A percentile compares a stretch with the other conserved stretches of the same genome.
phyloP scores from a whole-genome alignment of 2,329 filamentous ascomycete genomes.

The Pseudogymnoascus verrucosus region DNA sequence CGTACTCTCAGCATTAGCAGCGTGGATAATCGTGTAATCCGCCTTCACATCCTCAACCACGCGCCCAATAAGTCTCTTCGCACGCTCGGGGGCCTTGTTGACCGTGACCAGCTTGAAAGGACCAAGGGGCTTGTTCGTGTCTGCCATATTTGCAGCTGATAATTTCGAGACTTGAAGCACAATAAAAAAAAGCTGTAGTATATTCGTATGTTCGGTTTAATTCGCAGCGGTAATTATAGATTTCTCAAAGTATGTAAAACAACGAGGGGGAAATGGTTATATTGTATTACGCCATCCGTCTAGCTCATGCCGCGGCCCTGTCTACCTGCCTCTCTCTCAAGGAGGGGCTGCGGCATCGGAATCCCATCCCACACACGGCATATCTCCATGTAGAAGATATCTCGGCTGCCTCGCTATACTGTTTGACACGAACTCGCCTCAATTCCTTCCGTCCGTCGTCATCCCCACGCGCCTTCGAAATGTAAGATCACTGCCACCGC shows the following conservation, averaged over 20 bases:
- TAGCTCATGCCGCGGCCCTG: not conserved
- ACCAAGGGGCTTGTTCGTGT: conserved; percentile 36
- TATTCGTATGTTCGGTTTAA: not conserved
- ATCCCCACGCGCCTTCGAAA: not conserved
- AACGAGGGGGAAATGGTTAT: not conserved
- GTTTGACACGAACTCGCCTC: not conserved
- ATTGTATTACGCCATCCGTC: conserved; percentile 3
- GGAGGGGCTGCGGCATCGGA: conserved; percentile 2
- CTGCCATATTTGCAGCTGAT: not conserved
- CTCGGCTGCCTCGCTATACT: not conserved
- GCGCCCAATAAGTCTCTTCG: conserved; percentile 52
- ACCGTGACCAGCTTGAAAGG: conserved; percentile 59
- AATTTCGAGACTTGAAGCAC: not conserved
- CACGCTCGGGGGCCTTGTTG: conserved; percentile 59
- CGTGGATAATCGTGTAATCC: conserved; percentile 53
- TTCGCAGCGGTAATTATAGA: not conserved
- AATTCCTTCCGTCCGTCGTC: not conserved
- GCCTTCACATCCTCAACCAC: conserved; percentile 55
- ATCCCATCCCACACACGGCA: not conserved
- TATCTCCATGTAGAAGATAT: not conserved
- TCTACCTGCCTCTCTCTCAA: not conserved
- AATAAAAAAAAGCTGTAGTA: not conserved
- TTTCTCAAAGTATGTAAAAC: not conserved
- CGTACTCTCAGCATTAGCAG: conserved; percentile 53
- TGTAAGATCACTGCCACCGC: not conserved